Evolutionary conservation across 768 basidiomycete species (phyloP).

Genomic region (Filobasidium floriforme): DNA sequence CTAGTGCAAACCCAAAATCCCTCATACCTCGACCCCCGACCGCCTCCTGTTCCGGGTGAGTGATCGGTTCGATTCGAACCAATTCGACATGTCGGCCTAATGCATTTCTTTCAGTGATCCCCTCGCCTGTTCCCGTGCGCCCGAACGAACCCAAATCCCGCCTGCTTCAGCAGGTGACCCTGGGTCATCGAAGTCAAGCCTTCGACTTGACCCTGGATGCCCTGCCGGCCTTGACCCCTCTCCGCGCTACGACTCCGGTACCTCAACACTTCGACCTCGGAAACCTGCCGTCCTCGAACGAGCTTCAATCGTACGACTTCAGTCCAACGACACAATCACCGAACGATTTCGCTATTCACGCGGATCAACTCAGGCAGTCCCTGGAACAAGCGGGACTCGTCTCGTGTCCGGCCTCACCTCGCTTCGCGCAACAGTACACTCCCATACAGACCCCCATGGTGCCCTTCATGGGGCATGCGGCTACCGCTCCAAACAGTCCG

Average conservation of each 20-base stretch:
- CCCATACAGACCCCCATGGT: slow-evolving; percentile 14
- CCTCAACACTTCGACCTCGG: not conserved
- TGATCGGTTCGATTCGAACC: too few species aligned
- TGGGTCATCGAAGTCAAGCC: not conserved
- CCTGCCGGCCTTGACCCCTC: not conserved
- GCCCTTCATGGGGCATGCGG: slow-evolving; percentile 19
- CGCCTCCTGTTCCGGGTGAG: too few species aligned
- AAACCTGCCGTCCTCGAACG: not conserved
- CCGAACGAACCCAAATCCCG: not conserved
- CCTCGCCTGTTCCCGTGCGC: too few species aligned
- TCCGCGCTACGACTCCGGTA: not conserved
- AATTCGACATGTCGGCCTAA: too few species aligned
- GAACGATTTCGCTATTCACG: not conserved
- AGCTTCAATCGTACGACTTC: not conserved
- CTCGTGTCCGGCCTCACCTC: not conserved
- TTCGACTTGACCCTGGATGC: not conserved
- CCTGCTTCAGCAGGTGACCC: not conserved
- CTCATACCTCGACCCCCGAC: too few species aligned
- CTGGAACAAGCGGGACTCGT: not conserved
- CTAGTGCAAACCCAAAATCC: too few species aligned
- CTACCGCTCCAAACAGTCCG: slow-evolving; percentile 9
- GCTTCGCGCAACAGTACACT: not conserved
- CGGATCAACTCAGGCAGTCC: not conserved
- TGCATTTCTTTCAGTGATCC: too few species aligned
- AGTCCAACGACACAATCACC: not conserved